Evolutionary conservation across 2,329 filamentous ascomycete species (phyloP).

Genomic region (Aspergillus sp.): DNA sequence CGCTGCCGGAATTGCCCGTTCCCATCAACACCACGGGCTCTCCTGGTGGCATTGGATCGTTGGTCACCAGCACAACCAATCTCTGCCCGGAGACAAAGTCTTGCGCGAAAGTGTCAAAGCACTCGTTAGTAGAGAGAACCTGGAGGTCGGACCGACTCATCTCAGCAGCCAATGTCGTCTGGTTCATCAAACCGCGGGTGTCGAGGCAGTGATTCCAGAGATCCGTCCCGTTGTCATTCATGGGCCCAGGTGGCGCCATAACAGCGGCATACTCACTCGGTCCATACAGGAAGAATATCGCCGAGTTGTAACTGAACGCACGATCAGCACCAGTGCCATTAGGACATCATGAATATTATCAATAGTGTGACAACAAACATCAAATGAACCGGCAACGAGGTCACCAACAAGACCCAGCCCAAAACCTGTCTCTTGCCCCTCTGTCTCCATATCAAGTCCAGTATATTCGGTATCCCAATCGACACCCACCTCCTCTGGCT

Average conservation of each 20-base stretch:
- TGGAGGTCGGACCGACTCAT: not conserved
- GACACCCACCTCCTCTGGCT: slow-evolving; percentile 41
- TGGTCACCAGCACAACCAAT: slow-evolving; percentile 1
- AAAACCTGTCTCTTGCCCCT: not conserved
- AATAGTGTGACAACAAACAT: not conserved
- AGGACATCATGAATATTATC: not conserved
- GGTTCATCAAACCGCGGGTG: not conserved
- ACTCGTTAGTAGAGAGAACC: slow-evolving; percentile 1
- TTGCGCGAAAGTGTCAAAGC: slow-evolving; percentile 1
- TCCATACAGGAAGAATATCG: not conserved
- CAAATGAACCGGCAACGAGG: slow-evolving; percentile 5
- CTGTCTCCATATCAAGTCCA: not conserved
- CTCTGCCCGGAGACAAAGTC: slow-evolving; percentile 2
- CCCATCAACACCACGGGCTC: not conserved
- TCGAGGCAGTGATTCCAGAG: not conserved
- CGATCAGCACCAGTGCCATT: not conserved
- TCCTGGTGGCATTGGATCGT: not conserved
- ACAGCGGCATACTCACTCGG: not conserved
- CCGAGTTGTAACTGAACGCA: slow-evolving; percentile 9
- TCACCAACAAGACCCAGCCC: not conserved
- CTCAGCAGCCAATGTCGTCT: not conserved
- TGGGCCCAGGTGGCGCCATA: not conserved
- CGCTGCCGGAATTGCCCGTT: not conserved
- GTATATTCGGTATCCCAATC: slow-evolving; percentile 35
- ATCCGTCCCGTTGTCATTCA: not conserved